Conservation (phyloP, 2,329 filamentous ascomycete species). For the Akanthomyces dipterigenus region DNA sequence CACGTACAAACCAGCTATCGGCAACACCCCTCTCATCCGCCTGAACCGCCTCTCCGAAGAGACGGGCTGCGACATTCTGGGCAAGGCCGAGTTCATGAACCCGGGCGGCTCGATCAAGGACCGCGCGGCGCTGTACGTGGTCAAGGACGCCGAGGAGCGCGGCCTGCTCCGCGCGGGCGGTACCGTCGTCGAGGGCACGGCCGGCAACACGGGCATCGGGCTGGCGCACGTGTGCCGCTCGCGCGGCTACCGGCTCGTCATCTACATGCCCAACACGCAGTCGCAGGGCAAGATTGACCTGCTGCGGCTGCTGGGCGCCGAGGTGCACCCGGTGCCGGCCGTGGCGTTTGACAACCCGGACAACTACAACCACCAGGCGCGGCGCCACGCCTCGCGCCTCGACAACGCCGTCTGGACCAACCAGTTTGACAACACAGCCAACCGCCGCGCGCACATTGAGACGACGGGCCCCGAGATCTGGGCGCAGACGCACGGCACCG, state of each 20-base stretch:
- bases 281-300: slow-evolving; percentile 97
- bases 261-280: slow-evolving; percentile 99
- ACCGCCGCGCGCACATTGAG: slow-evolving; percentile 89
- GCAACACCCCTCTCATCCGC: slow-evolving; percentile 91
- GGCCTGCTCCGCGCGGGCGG: slow-evolving; percentile 78
- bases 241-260: slow-evolving; percentile 88
- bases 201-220: slow-evolving; percentile 96
- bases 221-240: slow-evolving; percentile 93
- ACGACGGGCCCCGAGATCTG: slow-evolving; percentile 97
- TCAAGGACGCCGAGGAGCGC: slow-evolving; percentile 85
- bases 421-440: slow-evolving; percentile 96
- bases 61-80: slow-evolving; percentile 89
- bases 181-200: slow-evolving; percentile 94
- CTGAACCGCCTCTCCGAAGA: slow-evolving; percentile 81
- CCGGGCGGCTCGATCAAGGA: slow-evolving; percentile 95
- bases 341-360: slow-evolving; percentile 91
- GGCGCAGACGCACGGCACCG: slow-evolving; percentile 75
- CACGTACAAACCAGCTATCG: slow-evolving; percentile 62
- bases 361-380: slow-evolving; percentile 97
- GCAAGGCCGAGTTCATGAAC: slow-evolving; percentile 98
- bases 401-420: slow-evolving; percentile 97
- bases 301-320: slow-evolving; percentile 80
- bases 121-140: slow-evolving; percentile 87
- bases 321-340: slow-evolving; percentile 92
- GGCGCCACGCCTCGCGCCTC: slow-evolving; percentile 75